Evolutionary conservation across 148 eudicot genomes (phyloP).

Genomic region (Chenopodium quinoa): DNA sequence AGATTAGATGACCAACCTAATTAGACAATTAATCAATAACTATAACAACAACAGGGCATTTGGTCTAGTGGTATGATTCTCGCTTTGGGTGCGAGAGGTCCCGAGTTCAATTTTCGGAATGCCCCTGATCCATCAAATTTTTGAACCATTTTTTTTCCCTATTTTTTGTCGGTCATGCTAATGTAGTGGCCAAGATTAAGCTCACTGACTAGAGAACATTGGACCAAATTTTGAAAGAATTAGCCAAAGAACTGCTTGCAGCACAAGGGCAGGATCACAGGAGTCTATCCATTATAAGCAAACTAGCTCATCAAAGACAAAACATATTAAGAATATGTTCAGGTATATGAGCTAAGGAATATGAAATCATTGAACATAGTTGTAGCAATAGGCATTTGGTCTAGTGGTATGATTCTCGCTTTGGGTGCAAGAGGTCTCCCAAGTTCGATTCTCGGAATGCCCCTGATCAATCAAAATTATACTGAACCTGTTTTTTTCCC

Average conservation of each 20-base stretch:
- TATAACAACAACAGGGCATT: conserved; percentile 39
- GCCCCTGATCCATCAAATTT: not conserved
- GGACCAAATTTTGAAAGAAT: not conserved
- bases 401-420: conserved; percentile 31
- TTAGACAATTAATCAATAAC: too few species aligned
- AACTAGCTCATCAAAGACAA: not conserved
- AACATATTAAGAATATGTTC: not conserved
- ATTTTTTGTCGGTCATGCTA: too few species aligned
- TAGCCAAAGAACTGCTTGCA: not conserved
- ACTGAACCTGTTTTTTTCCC: not conserved
- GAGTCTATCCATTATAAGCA: not conserved
- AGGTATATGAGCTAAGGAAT: not conserved
- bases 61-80: conserved; percentile 17
- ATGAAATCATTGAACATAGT: too few species aligned
- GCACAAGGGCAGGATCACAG: not conserved
- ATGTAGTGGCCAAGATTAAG: not conserved
- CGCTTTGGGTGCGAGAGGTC: conserved; percentile 13
- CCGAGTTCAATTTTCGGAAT: conserved; percentile 1
- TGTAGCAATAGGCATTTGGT: conserved; percentile 20
- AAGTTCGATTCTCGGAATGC: conserved; percentile 17
- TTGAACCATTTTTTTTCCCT: not conserved
- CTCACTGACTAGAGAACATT: not conserved
- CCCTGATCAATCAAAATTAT: not conserved
- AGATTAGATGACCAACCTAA: not conserved
- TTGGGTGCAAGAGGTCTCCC: conserved; percentile 20